Conservation (phyloP, 2,329 filamentous ascomycete species). For the Verticillium isaacii region DNA sequence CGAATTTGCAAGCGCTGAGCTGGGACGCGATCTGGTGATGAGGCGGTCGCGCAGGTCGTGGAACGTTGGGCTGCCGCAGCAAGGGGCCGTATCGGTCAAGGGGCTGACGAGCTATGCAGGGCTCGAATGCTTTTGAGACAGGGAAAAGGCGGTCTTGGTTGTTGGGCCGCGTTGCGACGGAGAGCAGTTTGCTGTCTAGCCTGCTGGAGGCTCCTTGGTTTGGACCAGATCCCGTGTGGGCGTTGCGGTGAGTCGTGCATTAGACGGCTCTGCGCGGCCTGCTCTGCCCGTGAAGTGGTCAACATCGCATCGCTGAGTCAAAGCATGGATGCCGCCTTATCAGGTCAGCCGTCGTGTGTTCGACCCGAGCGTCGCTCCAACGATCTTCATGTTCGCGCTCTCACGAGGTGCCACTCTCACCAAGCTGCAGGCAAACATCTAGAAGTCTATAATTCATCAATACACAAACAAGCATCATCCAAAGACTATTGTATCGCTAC, state of each 20-base stretch:
- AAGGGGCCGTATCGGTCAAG: not conserved
- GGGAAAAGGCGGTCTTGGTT: too few species aligned
- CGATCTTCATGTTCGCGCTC: not conserved
- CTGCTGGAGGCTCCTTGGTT: too few species aligned
- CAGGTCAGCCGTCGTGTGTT: too few species aligned
- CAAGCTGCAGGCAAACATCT: not conserved
- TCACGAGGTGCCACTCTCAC: not conserved
- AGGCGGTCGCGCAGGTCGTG: not conserved
- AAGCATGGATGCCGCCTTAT: too few species aligned
- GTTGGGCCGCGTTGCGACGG: too few species aligned
- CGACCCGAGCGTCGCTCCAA: too few species aligned
- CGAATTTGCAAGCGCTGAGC: not conserved
- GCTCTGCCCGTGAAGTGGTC: too few species aligned
- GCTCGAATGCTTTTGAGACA: not conserved
- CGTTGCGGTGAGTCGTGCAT: too few species aligned
- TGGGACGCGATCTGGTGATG: not conserved
- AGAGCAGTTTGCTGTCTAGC: too few species aligned
- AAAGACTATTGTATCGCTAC: not conserved
- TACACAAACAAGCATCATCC: not conserved
- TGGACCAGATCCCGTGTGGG: too few species aligned
- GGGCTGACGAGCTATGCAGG: not conserved
- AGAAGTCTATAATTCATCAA: not conserved
- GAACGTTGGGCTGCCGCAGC: not conserved
- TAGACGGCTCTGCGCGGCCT: too few species aligned
- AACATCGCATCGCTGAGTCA: too few species aligned